phyloP scores from a whole-genome alignment of 2,329 filamentous ascomycete species.

The Cryphonectria radicalis region DNA sequence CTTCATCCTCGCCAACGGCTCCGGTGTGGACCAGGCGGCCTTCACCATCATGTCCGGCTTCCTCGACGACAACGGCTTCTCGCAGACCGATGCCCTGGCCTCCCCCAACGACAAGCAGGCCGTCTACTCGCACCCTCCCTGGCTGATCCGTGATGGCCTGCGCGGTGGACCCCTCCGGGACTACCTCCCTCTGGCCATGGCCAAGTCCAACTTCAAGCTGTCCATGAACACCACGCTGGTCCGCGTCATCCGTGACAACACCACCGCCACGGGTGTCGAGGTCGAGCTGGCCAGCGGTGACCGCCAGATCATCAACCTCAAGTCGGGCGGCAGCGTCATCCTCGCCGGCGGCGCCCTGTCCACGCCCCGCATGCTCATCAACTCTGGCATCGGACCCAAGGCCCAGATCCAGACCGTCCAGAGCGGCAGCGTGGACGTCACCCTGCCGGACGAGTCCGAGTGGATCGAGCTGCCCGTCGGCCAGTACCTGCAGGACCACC shows the following conservation, averaged over 20 bases:
- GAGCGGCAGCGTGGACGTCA: conserved; percentile 28
- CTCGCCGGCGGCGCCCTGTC: conserved; percentile 35
- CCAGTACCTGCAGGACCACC: conserved; percentile 32
- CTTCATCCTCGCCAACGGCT: conserved; percentile 34
- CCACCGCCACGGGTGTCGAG: conserved; percentile 34
- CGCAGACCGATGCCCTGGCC: conserved; percentile 30
- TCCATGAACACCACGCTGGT: conserved; percentile 35
- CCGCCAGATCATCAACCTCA: conserved; percentile 35
- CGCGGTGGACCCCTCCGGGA: conserved; percentile 33
- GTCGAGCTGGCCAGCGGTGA: conserved; percentile 31
- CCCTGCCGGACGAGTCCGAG: conserved; percentile 33
- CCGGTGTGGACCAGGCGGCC: conserved; percentile 30
- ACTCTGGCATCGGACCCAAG: conserved; percentile 30
- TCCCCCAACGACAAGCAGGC: conserved; percentile 30
- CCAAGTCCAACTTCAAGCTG: conserved; percentile 35
- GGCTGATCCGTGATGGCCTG: conserved; percentile 31
- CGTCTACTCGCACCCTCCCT: conserved; percentile 32
- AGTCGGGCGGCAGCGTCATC: conserved; percentile 32
- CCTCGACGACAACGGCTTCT: conserved; percentile 30
- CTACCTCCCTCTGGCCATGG: conserved; percentile 34
- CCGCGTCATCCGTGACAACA: conserved; percentile 31
- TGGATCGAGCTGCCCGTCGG: conserved; percentile 37
- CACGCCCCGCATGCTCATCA: conserved; percentile 32
- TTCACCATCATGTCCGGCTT: conserved; percentile 30
- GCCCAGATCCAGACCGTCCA: conserved; percentile 31